Evolutionary conservation across 352 stramenopile genomes (phyloP), one percentile per base, ranked within the genome.

Genomic region (Aphanomyces stellatus): DNA sequence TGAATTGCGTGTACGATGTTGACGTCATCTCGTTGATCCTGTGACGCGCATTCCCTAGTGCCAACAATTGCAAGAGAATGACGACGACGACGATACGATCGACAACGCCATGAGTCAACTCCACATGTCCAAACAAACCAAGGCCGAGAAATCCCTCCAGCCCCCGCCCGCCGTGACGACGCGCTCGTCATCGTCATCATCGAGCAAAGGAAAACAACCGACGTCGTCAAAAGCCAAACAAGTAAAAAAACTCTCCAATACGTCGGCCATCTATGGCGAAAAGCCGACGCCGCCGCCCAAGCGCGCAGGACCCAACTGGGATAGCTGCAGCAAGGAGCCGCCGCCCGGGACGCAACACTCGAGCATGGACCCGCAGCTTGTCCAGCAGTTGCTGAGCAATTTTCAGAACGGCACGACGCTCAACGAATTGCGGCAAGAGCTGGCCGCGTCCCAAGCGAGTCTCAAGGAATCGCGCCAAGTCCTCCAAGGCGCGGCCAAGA

Each of bases 371-470:
- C 71, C 77, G 41, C 79, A 88, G 49, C 76, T 72, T 0, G 57
- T 91, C 43, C 82, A 91, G 71, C 72, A 73, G 53, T 74, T 91
- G 0, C 73, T 91, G 51, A 88, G 74, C 72, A 90, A 81, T 62
- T 81, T 91, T 43, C 77, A 90, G 72, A 77, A 87, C 41, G 83
- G 83, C 46, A 86, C 81, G 31, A 75, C 74, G 41, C 59, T 90
- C 4, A 72, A 86, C 0, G 82, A 91, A 51, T 64, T 90, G 22
- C 75, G 80, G n/a, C 69, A 74, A 30, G 82, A 93, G 71, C 74
- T 93, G 24, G 76, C 67, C 42, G 77, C 71, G 28, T 91, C 82
- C 41, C 78, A 91, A 63, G 78, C 90, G 57, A 91, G 79, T 67
- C 77, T 91, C 66, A 74, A 76, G 25, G 69, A 79, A 41, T 91